phyloP scores from a whole-genome alignment of 2,329 filamentous ascomycete species.

The Fusarium succisae region DNA sequence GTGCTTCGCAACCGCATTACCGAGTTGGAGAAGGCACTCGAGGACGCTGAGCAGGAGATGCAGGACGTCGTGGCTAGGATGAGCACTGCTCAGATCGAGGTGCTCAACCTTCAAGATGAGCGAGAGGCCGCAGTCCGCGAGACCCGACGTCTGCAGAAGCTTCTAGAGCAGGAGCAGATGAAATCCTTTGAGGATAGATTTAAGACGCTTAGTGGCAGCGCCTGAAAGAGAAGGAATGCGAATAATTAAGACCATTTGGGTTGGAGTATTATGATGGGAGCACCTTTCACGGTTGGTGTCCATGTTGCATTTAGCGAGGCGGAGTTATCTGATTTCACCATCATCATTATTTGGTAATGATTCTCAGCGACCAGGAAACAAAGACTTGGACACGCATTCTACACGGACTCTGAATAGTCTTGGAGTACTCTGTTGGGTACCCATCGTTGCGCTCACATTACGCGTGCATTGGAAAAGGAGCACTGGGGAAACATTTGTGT shows the following conservation, averaged over 20 bases:
- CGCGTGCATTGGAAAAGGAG: conserved; percentile 31
- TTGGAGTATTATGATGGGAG: conserved; percentile 25
- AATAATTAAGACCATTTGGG: conserved; percentile 9
- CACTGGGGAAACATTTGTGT: conserved; percentile 15
- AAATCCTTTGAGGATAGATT: conserved; percentile 57
- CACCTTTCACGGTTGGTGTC: conserved; percentile 19
- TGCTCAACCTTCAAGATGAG: conserved; percentile 80
- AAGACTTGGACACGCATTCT: conserved; percentile 4
- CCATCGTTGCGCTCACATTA: conserved; percentile 13
- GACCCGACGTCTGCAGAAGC: conserved; percentile 73
- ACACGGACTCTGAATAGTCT: conserved; percentile 18
- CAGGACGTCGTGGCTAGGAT: conserved; percentile 82
- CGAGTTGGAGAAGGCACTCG: conserved; percentile 81
- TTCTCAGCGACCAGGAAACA: conserved; percentile 21
- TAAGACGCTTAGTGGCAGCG: conserved; percentile 45
- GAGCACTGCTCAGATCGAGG: conserved; percentile 84
- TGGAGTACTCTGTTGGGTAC: conserved; percentile 23
- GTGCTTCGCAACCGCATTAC: conserved; percentile 80
- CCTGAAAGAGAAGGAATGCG: conserved; percentile 25
- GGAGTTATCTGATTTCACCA: conserved; percentile 48
- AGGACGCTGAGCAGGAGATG: conserved; percentile 75
- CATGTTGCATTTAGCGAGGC: conserved; percentile 51
- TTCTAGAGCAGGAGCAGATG: conserved; percentile 71
- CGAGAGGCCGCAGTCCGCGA: conserved; percentile 78
- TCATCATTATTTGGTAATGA: conserved; percentile 32